Base-by-base conservation (phyloP, 306 rosid genomes). In the Fagus crenata region DNA sequence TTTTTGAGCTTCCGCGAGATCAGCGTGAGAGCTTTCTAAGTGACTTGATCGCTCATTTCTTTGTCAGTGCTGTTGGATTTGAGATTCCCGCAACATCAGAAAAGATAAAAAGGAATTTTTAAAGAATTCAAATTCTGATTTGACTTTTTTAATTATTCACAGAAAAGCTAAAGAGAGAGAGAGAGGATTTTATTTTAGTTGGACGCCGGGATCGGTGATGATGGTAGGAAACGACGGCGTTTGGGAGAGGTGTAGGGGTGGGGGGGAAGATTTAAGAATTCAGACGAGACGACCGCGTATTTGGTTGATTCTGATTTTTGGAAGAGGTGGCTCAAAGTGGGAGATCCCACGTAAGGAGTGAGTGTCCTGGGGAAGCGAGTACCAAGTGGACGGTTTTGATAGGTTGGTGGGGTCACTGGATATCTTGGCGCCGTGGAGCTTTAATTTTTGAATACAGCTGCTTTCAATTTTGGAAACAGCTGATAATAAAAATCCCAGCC, bases 301-400 rank as follows among this genome's bases (percentile, higher is more conserved):
- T 71, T 73, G 77, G 49, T 82, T 59, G 83, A 31, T 43, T 43
- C 12, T 8, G 75, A 31, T 80, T 75, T 72, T 75, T 80, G 81
- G 59, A 46, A 71, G 69, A 74, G 69, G 65, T 76, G 78, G 28
- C 72, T 69, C 68, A 59, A 74, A 22, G 87, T 68, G 79, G 71
- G 77, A 81, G 89, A 89, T 87, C 93, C 89, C 86, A 85, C 91
- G 92, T 74, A 84, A 79, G 88, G 76, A 84, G 28, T 41, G 35
- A 31, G 84, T 74, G 87, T 64, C 88, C 77, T 73, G 14, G 76
- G 72, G 74, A 67, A 49, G 77, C 2, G 77, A 14, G 28, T 2
- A 81, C 73, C 88, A 85, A 89, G 92, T 86, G 93, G 80, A 3
- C 2, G 0, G 0, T 0, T 3, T 0, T n/a, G 1, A 89, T 84